Evolutionary conservation across 2,329 filamentous ascomycete species (phyloP).

Genomic region (Davidsoniella eucalypti): DNA sequence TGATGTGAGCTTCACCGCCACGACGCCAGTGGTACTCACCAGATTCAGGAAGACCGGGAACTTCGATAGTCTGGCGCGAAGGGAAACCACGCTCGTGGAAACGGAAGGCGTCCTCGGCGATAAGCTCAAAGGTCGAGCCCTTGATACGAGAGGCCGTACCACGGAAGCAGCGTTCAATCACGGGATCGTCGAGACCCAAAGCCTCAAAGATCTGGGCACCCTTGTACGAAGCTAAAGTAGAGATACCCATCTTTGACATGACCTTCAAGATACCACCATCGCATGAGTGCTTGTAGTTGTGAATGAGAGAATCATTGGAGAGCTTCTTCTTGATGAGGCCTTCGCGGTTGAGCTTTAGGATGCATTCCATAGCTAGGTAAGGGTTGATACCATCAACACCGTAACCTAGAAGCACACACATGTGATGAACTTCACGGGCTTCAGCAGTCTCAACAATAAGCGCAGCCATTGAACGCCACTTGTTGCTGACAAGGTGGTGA

Average conservation of each 20-base stretch:
- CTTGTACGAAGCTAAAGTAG: slow-evolving; percentile 90
- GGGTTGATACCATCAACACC: slow-evolving; percentile 90
- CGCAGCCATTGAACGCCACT: slow-evolving; percentile 81
- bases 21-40: slow-evolving; percentile 98
- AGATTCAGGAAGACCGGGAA: slow-evolving; percentile 74
- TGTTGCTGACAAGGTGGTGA: slow-evolving; percentile 87
- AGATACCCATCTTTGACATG: slow-evolving; percentile 99
- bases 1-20: slow-evolving; percentile 86
- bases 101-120: slow-evolving; percentile 85
- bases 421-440: slow-evolving; percentile 93
- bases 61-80: slow-evolving; percentile 55
- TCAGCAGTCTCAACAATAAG: slow-evolving; percentile 85
- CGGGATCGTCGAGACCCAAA: slow-evolving; percentile 77
- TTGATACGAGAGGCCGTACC: slow-evolving; percentile 89
- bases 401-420: slow-evolving; percentile 95
- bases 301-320: slow-evolving; percentile 63
- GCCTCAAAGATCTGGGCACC: slow-evolving; percentile 96
- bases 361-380: slow-evolving; percentile 90
- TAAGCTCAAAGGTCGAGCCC: slow-evolving; percentile 82
- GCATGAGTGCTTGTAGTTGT: slow-evolving; percentile 93
- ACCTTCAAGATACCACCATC: slow-evolving; percentile 95
- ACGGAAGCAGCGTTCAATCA: slow-evolving; percentile 87
- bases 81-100: slow-evolving; percentile 92
- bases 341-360: slow-evolving; percentile 90
- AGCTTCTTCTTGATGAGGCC: slow-evolving; percentile 84